Evolutionary conservation across 2,329 filamentous ascomycete genomes (phyloP).

Genomic region (Paecilomyces sp.): DNA sequence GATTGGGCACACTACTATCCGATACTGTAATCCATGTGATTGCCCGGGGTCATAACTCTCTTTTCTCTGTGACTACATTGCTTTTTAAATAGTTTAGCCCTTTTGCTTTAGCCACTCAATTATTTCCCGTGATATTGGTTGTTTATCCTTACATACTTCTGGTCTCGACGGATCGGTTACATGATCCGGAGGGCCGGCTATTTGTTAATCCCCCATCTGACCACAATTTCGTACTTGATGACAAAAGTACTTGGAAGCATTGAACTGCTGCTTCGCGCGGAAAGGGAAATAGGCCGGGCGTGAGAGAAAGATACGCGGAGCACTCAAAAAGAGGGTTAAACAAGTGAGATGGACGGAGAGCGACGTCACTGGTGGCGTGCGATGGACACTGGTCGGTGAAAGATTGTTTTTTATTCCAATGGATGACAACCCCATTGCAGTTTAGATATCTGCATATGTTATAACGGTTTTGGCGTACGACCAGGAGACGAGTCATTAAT

Average conservation of each 20-base stretch:
- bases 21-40: constrained; percentile 2
- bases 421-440: background rate
- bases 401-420: constrained; percentile 1
- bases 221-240: background rate
- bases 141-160: constrained; percentile 4
- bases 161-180: background rate
- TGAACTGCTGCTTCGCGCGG: background rate
- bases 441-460: background rate
- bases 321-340: background rate
- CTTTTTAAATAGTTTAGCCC: constrained; percentile 3
- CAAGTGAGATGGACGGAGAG: background rate
- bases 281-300: background rate
- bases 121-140: constrained; percentile 5
- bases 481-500: background rate
- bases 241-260: background rate
- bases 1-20: background rate
- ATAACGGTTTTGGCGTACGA: background rate
- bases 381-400: background rate
- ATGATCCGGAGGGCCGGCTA: background rate
- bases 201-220: background rate
- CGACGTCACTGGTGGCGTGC: background rate
- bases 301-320: background rate
- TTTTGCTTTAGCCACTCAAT: constrained; percentile 3
- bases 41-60: background rate
- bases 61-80: constrained; percentile 2